phyloP scores from a whole-genome alignment of 2,329 filamentous ascomycete genomes.

The Paradendryphiella salina region DNA sequence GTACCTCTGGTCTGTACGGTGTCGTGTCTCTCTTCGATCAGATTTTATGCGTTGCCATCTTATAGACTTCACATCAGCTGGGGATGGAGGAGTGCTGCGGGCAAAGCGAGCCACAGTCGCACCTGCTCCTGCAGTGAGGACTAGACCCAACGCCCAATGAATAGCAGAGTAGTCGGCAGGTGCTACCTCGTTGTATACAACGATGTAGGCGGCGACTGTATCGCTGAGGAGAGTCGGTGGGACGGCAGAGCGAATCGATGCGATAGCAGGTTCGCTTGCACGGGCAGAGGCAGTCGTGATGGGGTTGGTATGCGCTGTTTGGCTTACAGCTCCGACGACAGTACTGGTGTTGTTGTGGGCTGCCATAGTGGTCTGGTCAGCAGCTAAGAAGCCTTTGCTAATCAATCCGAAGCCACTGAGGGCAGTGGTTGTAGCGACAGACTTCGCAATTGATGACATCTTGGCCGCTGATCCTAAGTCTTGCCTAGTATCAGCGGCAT shows the following conservation, averaged over 20 bases:
- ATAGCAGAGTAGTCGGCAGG: background rate
- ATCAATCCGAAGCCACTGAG: background rate
- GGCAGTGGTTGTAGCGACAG: too few species aligned
- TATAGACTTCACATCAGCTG: background rate
- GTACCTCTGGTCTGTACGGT: too few species aligned
- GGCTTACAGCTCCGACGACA: background rate
- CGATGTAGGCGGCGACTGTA: background rate
- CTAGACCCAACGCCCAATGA: background rate
- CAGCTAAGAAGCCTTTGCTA: background rate
- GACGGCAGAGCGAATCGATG: background rate
- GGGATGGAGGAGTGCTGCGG: background rate
- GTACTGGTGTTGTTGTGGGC: background rate
- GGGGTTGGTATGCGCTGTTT: background rate
- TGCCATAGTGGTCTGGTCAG: background rate
- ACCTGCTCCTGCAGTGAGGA: background rate
- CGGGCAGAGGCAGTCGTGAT: background rate
- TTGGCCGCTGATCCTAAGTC: too few species aligned
- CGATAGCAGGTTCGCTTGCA: background rate
- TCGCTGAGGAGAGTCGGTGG: background rate
- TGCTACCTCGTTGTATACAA: background rate
- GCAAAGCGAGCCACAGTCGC: background rate
- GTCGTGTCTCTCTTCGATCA: too few species aligned
- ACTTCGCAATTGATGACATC: too few species aligned
- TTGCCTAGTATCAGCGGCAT: too few species aligned
- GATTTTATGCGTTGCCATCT: background rate